These are phyloP conservation scores for Obelidium mucronatum DNA, from an alignment of 192 early-diverging fungal species.

Conservation along the genomic window DNA sequence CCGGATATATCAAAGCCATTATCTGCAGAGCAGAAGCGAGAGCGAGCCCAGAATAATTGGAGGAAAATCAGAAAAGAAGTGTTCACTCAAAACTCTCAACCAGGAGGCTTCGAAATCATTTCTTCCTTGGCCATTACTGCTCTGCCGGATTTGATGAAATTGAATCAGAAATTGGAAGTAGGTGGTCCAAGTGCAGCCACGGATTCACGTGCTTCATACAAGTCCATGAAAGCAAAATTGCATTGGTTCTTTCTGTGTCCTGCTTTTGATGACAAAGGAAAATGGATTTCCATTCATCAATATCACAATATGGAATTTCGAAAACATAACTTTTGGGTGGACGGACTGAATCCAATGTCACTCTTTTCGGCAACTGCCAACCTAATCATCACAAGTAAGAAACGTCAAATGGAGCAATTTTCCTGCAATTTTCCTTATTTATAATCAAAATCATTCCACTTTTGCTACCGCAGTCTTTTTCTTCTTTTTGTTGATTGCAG, in stretches of 20 bases:
- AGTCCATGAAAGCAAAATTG: neutral
- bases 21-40: neutral
- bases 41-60: neutral
- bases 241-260: constrained; percentile 26
- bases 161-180: constrained; percentile 11
- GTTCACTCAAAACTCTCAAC: neutral
- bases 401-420: no score
- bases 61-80: neutral
- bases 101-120: constrained; percentile 8
- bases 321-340: constrained; percentile 1
- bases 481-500: neutral
- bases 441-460: neutral
- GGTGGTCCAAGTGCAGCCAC: neutral
- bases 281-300: neutral
- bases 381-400: no score
- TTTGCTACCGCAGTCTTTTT: neutral
- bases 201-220: neutral
- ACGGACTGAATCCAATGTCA: constrained; percentile 28
- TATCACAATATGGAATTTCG: constrained; percentile 15
- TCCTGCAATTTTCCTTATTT: constrained; percentile 11
- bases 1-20: neutral
- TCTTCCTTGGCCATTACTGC: constrained; percentile 12
- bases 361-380: neutral
- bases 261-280: constrained; percentile 22
- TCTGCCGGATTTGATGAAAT: constrained; percentile 8